Evolutionary conservation across 2,329 filamentous ascomycete species (phyloP).

Genomic region (Paracoccidioides brasiliensis): DNA sequence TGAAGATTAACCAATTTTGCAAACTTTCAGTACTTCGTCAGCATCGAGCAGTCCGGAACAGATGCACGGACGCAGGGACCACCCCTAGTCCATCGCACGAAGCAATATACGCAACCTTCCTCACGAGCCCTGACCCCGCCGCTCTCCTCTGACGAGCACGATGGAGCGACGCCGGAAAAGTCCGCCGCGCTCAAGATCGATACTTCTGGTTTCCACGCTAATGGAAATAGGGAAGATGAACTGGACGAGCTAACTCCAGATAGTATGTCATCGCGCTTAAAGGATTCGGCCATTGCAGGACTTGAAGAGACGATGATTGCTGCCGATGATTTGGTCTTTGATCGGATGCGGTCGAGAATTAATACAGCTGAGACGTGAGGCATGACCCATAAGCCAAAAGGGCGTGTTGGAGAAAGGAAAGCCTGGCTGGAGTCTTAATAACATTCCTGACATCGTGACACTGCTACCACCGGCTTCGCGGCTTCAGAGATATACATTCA

Average conservation of each 20-base stretch:
- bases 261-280: slow-evolving; percentile 36
- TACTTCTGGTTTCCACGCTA: slow-evolving; percentile 19
- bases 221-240: slow-evolving; percentile 19
- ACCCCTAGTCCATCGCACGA: slow-evolving; percentile 29
- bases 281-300: slow-evolving; percentile 33
- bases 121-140: slow-evolving; percentile 10
- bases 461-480: too few species aligned
- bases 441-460: too few species aligned
- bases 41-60: slow-evolving; percentile 52
- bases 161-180: slow-evolving; percentile 16
- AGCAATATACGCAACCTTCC: slow-evolving; percentile 15
- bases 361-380: neutral
- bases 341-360: slow-evolving; percentile 31
- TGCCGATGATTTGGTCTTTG: slow-evolving; percentile 26
- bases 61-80: slow-evolving; percentile 32
- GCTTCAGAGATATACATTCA: too few species aligned
- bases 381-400: too few species aligned
- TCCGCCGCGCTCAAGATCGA: slow-evolving; percentile 31
- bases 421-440: neutral
- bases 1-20: neutral
- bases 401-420: neutral
- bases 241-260: slow-evolving; percentile 35
- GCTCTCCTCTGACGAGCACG: slow-evolving; percentile 9
- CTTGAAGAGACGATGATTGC: slow-evolving; percentile 23
- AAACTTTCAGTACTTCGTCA: slow-evolving; percentile 50